Conservation (phyloP, 2,329 filamentous ascomycete species). For the Claviceps arundinis region DNA sequence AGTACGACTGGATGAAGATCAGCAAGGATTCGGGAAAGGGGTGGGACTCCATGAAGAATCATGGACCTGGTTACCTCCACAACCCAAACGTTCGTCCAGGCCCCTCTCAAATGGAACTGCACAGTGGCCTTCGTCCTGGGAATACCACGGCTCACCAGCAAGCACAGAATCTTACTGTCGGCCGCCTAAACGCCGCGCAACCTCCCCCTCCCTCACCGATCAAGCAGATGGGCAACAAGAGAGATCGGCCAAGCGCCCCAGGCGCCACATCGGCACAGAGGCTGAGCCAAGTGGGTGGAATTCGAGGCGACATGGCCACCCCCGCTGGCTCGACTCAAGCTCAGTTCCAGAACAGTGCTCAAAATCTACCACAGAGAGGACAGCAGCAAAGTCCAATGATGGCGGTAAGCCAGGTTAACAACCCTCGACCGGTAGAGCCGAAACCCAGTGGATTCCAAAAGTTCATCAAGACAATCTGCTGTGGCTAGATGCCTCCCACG, state of each 20-base stretch:
- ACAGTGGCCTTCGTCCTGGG: conserved; percentile 56
- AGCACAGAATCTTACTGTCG: conserved; percentile 55
- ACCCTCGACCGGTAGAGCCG: conserved; percentile 45
- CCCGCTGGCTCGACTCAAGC: conserved; percentile 86
- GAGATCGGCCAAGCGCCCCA: conserved; percentile 63
- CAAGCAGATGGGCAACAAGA: conserved; percentile 66
- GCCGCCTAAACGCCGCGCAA: conserved; percentile 90
- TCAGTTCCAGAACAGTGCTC: conserved; percentile 91
- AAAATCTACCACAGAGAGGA: conserved; percentile 61
- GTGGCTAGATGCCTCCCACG: conserved; percentile 43
- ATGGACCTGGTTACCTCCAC: conserved; percentile 48
- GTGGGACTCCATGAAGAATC: conserved; percentile 64
- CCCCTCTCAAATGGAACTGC: conserved; percentile 72
- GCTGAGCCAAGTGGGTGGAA: conserved; percentile 59
- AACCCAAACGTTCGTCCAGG: conserved; percentile 67
- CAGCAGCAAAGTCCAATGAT: conserved; percentile 48
- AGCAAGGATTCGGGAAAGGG: conserved; percentile 74
- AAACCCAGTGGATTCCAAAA: conserved; percentile 80
- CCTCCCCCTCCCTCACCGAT: conserved; percentile 77
- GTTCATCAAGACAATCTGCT: conserved; percentile 85
- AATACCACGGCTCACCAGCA: conserved; percentile 51
- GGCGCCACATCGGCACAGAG: conserved; percentile 63
- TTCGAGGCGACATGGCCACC: conserved; percentile 59
- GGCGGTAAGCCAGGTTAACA: conserved; percentile 37
- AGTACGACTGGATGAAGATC: conserved; percentile 99